These are phyloP conservation scores for Phytophthora hybrid DNA, from an alignment of 352 stramenopile genomes.

Conservation along the genomic window DNA sequence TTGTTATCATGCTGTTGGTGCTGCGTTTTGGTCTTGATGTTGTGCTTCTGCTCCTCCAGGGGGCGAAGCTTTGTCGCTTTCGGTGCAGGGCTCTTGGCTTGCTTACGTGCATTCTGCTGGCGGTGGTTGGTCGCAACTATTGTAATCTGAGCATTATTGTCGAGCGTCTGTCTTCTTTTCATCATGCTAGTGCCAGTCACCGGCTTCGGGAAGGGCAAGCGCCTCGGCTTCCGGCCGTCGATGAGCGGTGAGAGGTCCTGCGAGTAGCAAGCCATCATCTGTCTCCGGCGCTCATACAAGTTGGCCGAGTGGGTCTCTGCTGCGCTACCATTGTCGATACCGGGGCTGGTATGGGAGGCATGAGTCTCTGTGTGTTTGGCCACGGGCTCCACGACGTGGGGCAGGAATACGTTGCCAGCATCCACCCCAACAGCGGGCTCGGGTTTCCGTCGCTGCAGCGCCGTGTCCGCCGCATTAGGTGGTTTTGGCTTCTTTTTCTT, in stretches of 20 bases:
- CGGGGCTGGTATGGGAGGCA: not conserved
- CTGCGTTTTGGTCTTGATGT: conserved; percentile 21
- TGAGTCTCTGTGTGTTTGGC: conserved; percentile 10
- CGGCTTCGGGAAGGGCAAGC: conserved; percentile 43
- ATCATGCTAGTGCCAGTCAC: conserved; percentile 2
- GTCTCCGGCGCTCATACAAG: conserved; percentile 44
- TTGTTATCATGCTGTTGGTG: conserved; percentile 22
- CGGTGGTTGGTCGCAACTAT: conserved; percentile 6
- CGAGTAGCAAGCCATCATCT: conserved; percentile 63
- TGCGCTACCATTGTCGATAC: conserved; percentile 16
- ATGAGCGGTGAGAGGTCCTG: conserved; percentile 72
- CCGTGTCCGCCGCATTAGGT: conserved; percentile 5
- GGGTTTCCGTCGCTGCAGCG: conserved; percentile 2
- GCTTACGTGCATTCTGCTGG: conserved; percentile 15
- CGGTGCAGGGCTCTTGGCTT: conserved; percentile 19
- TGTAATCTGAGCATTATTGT: conserved; percentile 16
- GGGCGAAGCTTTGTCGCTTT: conserved; percentile 36
- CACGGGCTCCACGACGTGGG: conserved; percentile 9
- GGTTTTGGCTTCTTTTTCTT: conserved; percentile 37
- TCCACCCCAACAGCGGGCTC: conserved; percentile 7
- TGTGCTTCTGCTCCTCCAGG: conserved; percentile 26
- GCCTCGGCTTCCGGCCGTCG: conserved; percentile 57
- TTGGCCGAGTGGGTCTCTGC: conserved; percentile 33
- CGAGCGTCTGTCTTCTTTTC: conserved; percentile 21
- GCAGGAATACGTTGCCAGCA: conserved; percentile 13